A percentile compares a stretch with the other conserved stretches of the same genome.
Evolutionary conservation across 139 green algal genomes (phyloP).

Genomic region (Chlamydomonas asymmetrica): DNA sequence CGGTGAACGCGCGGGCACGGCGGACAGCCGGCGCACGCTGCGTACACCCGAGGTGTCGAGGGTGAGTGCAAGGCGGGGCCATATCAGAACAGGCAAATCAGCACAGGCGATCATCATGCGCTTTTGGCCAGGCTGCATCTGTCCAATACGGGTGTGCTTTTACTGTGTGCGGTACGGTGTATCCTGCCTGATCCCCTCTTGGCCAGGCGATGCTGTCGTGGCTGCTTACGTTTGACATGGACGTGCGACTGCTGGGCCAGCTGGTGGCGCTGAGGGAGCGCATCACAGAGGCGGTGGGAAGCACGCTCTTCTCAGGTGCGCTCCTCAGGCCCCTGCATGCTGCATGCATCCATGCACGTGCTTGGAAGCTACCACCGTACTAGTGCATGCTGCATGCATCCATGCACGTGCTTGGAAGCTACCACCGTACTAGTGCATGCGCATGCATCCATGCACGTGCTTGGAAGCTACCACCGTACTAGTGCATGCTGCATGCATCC

Average conservation of each 20-base stretch:
- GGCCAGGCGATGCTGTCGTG: slow-evolving; percentile 31
- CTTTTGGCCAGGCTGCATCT: no score
- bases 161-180: no score
- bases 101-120: background rate
- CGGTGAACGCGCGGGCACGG: background rate
- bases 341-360: background rate
- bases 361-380: no score
- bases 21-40: slow-evolving; percentile 30
- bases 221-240: slow-evolving; percentile 49
- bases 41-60: slow-evolving; percentile 35
- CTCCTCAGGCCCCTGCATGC: background rate
- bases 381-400: no score
- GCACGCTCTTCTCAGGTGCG: slow-evolving; percentile 40
- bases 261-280: slow-evolving; percentile 28
- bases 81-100: background rate
- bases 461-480: no score
- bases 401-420: no score
- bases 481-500: no score
- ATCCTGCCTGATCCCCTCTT: no score
- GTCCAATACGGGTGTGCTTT: no score
- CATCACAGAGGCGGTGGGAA: slow-evolving; percentile 14
- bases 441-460: no score
- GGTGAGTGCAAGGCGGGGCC: background rate
- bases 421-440: no score
- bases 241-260: slow-evolving; percentile 43